Evolutionary conservation across 768 basidiomycete genomes (phyloP).

Genomic region (Collybia mongolica): DNA sequence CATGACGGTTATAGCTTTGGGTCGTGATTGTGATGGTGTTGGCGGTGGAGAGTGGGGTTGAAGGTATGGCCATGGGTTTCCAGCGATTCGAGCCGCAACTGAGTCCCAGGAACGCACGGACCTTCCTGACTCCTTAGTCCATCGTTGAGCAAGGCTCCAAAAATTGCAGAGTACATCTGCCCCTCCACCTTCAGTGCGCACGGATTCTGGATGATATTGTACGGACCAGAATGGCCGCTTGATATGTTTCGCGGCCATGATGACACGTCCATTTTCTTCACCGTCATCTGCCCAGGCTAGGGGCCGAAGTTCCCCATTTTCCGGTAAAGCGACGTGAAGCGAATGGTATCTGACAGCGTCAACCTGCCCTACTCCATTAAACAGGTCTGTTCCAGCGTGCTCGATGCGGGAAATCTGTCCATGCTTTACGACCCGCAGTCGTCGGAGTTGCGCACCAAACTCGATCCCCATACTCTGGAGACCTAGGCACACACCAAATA

Average conservation of each 20-base stretch:
- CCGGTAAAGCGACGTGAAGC: slow-evolving; percentile 55
- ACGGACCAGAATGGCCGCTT: slow-evolving; percentile 80
- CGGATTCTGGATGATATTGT: slow-evolving; percentile 88
- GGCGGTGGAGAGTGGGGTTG: slow-evolving; percentile 23
- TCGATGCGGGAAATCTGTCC: slow-evolving; percentile 68
- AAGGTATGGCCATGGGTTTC: slow-evolving; percentile 58
- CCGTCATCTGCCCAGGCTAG: slow-evolving; percentile 75
- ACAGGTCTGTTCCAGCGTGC: slow-evolving; percentile 60
- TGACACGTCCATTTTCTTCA: slow-evolving; percentile 61
- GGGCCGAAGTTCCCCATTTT: slow-evolving; percentile 51
- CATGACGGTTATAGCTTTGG: slow-evolving; percentile 29
- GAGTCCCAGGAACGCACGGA: slow-evolving; percentile 39
- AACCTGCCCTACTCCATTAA: slow-evolving; percentile 51
- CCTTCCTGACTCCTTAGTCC: slow-evolving; percentile 45
- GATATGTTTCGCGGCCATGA: slow-evolving; percentile 73
- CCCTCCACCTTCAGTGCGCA: slow-evolving; percentile 69
- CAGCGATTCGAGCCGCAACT: slow-evolving; percentile 33
- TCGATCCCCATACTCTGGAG: slow-evolving; percentile 73
- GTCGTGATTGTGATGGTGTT: slow-evolving; percentile 17
- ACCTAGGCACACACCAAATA: slow-evolving; percentile 85
- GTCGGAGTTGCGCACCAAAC: slow-evolving; percentile 58
- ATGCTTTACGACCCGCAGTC: slow-evolving; percentile 71
- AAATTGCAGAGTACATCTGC: slow-evolving; percentile 71
- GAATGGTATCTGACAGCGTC: slow-evolving; percentile 81
- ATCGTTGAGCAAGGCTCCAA: slow-evolving; percentile 64